Evolutionary conservation across 176 grass and related monocot species (phyloP), one percentile per base, ranked within the genome.

Genomic region (Hsuehochloa calcarea): DNA sequence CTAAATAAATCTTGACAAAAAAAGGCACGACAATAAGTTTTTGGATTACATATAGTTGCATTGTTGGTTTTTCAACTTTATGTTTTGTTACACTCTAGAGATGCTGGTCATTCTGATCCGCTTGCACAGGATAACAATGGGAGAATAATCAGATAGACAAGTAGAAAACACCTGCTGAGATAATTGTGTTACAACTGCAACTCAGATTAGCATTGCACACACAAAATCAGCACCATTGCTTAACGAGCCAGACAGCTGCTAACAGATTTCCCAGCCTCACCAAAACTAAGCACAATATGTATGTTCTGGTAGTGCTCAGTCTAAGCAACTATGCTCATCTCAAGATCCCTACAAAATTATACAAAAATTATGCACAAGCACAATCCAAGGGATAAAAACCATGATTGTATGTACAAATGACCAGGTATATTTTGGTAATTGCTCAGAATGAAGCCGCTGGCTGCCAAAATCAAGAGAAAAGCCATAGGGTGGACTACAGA

Each of bases 361-460:
- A 86, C 83, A 82, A 86, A 82, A 82, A 86, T 72, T 82, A 86
- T 90, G 82, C 83, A 82, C 78, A 82, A 27, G 72, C 78, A 63
- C 65, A 45, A 86, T 86, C 71, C 65, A 46, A 44, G 49, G 11
- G 45, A 67, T 1, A 13, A 45, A 70, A 44, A 75, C 35, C 72
- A 39, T 45, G 72, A 44, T 5, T 50, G 71, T 77, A 86, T 90
- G 78, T 90, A 90, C 88, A 90, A 22, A 86, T 2, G 26, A 5
- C 37, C 37, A 70, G 23, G 56, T 35, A 26, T n/a, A 13, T 56
- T 76, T 75, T 26, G n/a, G 44, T 54, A 72, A 29, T 38, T 10
- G 12, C 52, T 52, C 20, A 2, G 43, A 64, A 41, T 22, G 44
- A 80, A 80, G 45, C n/a, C 11, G 25, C 77, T 67, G 63, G 46